Evolutionary conservation across 768 basidiomycete genomes (phyloP), one percentile per base, ranked within the genome.

Genomic region (Pleurotus citrinopileatus): DNA sequence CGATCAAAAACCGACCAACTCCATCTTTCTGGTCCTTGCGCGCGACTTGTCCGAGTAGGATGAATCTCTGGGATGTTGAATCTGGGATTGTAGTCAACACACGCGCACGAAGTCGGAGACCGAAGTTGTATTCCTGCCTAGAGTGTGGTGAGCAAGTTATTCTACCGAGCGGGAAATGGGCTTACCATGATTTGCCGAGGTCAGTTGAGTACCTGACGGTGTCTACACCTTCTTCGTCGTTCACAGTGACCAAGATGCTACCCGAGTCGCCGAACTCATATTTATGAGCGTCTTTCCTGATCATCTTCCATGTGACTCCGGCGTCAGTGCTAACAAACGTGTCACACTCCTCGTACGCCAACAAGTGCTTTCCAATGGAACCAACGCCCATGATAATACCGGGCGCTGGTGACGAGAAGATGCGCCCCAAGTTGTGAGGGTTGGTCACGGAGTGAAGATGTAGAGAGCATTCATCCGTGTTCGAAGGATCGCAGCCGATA

Each of bases 381-480:
- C 97, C 97, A 1, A 98, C 94, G n/a, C 91, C 96, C 91, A 99
- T 96, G 25, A 92, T 87, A 56, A 93, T 80, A 0, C 97, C 96
- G 0, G 96, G 96, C 0, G 95, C 96, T 4, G 92, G 87, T 0
- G 94, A 94, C 1, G 94, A 96, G 71, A 98, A 98, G 26, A 98
- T 80, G 15, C 91, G 87, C 0, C 97, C 96, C 62, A 87, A 91
- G 69, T 98, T 99, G 71, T 96, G 96, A 1, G 92, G 87, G 6
- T 81, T 75, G 0, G 95, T 95, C 20, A 98, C 93, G 4, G 95
- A 97, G 68, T 97, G 88, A 10, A 99, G 72, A 66, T 99, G 95
- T 0, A 98, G 76, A 0, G 91, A 86, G 67, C 96, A 99, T 22
- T 60, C 70, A 1, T 83, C 78, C 5, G 58, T 55, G 57, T 91